Base-by-base conservation (phyloP, 2,329 filamentous ascomycete species). In the Polytolypa hystricis region DNA sequence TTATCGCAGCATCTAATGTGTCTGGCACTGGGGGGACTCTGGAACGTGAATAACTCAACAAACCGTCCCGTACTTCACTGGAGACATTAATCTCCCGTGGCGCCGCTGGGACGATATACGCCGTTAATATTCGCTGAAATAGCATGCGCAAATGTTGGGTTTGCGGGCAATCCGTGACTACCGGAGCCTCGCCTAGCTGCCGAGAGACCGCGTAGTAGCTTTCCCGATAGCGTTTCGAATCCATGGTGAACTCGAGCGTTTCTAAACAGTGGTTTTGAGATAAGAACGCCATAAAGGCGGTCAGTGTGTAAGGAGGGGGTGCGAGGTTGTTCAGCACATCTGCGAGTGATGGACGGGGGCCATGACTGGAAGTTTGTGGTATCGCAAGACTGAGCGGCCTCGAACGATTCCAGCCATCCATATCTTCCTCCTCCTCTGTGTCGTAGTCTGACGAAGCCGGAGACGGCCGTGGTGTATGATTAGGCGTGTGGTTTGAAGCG, bases 261-360 rank as follows among this genome's bases (percentile, higher is more conserved):
- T 98, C 91, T 46, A 96, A 68, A 56, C 91, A 98, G 61, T 96
- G 89, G 53, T 96, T 96, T 54, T 93, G 87, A 1, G 89, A 95
- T 3, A 96, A 72, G 53, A 93, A 96, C 38, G 87, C 87, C 77
- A 91, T 96, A 61, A 96, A 96, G 20, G 89, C 89, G 42, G 77
- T 79, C 6, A 95, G 69, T 0, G 87, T 94, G 73, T 85, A 96
- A 47, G 91, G 91, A 27, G 85, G 79, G 6, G 84, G 78, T 23
- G 91, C 84, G 30, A 74, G 76, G 62, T 95, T 91, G 46, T 83
- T 74, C 30, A 98, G 73, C 18, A 98, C 93, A 51, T 96, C 89
- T 41, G 79, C 73, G 33, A 98, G 68, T 19, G 84, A 81, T 29
- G 85, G 89, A 52, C 77, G 67, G 48, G 54, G 73, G 57, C 60